These are phyloP conservation scores for Pichia manshurica DNA, from an alignment of 805 yeast species.

Conservation along the genomic window DNA sequence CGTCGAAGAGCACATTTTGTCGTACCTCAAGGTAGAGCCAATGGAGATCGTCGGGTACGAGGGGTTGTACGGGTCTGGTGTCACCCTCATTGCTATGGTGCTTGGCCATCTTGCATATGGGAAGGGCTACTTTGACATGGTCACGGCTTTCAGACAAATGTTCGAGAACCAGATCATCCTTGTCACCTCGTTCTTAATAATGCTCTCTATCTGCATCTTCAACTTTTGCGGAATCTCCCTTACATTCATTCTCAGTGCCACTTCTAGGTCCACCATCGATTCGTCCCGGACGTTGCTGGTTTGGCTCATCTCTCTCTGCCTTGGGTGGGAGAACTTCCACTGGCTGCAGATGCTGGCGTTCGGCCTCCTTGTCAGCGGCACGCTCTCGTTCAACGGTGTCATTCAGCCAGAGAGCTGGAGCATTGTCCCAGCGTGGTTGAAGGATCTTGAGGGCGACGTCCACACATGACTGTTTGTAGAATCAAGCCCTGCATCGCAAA, in stretches of 20 bases:
- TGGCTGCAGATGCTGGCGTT: constrained; percentile 63
- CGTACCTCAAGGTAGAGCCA: constrained; percentile 50
- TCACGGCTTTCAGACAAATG: constrained; percentile 45
- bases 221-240: constrained; percentile 69
- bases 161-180: constrained; percentile 40
- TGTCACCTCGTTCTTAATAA: constrained; percentile 52
- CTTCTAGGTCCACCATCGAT: constrained; percentile 74
- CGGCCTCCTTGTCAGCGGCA: constrained; percentile 58
- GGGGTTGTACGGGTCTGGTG: constrained; percentile 57
- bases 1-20: constrained; percentile 63
- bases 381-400: constrained; percentile 68
- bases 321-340: constrained; percentile 74
- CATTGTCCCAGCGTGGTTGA: constrained; percentile 44
- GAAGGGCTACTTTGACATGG: constrained; percentile 51
- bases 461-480: background rate
- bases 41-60: constrained; percentile 65
- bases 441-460: constrained; percentile 18
- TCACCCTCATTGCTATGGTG: constrained; percentile 42
- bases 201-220: constrained; percentile 67
- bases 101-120: constrained; percentile 40
- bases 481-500: too few species aligned
- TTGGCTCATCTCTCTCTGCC: constrained; percentile 60
- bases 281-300: constrained; percentile 70
- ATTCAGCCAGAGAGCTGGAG: constrained; percentile 45
- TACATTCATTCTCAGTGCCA: constrained; percentile 62